A percentile compares a stretch with the other conserved stretches of the same genome.
phyloP scores from a whole-genome alignment of 176 grass and related monocot genomes.

The Calamus simplicifolius region DNA sequence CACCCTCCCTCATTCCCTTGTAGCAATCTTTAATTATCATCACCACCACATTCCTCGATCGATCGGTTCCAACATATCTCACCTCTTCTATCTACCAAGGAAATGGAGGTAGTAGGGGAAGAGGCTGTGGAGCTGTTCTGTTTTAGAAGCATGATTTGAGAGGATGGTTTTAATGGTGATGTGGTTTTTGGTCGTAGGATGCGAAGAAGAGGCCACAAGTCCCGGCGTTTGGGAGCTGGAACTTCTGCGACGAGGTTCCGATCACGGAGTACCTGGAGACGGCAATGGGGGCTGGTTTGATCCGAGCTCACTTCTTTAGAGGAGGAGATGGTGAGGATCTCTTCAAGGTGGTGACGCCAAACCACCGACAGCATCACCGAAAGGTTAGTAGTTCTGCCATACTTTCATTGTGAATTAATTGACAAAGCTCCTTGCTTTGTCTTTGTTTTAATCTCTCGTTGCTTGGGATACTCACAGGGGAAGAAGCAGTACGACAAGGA shows the following conservation, averaged over 20 bases:
- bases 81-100: background rate
- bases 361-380: background rate
- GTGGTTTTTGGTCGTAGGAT: background rate
- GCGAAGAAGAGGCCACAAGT: background rate
- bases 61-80: background rate
- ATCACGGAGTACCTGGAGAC: background rate
- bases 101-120: background rate
- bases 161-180: background rate
- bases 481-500: background rate
- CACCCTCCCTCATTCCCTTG: no score
- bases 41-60: background rate
- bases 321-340: background rate
- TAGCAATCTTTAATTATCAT: background rate
- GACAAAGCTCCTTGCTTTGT: background rate
- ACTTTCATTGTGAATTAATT: background rate
- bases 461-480: background rate
- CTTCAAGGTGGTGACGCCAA: background rate
- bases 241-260: background rate
- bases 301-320: background rate
- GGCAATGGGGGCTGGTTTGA: background rate
- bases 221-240: conserved; percentile 3
- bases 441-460: background rate
- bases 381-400: background rate
- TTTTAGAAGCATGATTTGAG: background rate
- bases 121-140: background rate